Percentiles rank a stretch among this genome's conserved stretches.
These are phyloP conservation scores for Xylariaceae sp. DNA, from an alignment of 2,329 filamentous ascomycete species.

Conservation along the genomic window DNA sequence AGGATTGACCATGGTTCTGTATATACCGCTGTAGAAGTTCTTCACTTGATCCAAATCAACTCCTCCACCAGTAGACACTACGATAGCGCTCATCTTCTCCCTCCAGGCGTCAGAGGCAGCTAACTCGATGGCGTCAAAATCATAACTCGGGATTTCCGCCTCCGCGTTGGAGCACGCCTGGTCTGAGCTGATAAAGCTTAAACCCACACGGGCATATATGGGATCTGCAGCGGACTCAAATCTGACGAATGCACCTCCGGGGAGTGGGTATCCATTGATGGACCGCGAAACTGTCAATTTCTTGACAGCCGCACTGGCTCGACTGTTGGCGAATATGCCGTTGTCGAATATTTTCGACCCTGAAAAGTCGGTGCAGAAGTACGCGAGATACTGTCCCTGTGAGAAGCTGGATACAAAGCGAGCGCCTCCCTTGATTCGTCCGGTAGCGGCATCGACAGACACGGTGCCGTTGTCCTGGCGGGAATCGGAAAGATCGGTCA, in stretches of 20 bases:
- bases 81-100: conserved; percentile 64
- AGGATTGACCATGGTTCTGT: conserved; percentile 73
- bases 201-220: conserved; percentile 68
- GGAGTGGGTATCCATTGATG: conserved; percentile 60
- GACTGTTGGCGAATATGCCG: conserved; percentile 66
- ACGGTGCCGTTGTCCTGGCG: conserved; percentile 63
- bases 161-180: conserved; percentile 74
- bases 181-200: conserved; percentile 70
- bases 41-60: conserved; percentile 61
- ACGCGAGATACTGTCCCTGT: conserved; percentile 61
- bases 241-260: conserved; percentile 67
- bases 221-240: conserved; percentile 58
- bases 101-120: conserved; percentile 65
- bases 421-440: conserved; percentile 67
- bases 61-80: conserved; percentile 56
- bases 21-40: conserved; percentile 76
- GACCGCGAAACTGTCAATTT: conserved; percentile 54
- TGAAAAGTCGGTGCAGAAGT: conserved; percentile 72
- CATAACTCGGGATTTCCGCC: conserved; percentile 69
- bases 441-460: conserved; percentile 58
- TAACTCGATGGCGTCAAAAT: conserved; percentile 61
- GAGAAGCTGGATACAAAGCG: conserved; percentile 70
- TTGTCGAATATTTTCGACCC: conserved; percentile 63
- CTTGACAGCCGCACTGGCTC: conserved; percentile 55
- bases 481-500: conserved; percentile 67